Evolutionary conservation across 805 yeast genomes (phyloP), one percentile per base, ranked within the genome.

Genomic region (Nakazawaea anatomiae): DNA sequence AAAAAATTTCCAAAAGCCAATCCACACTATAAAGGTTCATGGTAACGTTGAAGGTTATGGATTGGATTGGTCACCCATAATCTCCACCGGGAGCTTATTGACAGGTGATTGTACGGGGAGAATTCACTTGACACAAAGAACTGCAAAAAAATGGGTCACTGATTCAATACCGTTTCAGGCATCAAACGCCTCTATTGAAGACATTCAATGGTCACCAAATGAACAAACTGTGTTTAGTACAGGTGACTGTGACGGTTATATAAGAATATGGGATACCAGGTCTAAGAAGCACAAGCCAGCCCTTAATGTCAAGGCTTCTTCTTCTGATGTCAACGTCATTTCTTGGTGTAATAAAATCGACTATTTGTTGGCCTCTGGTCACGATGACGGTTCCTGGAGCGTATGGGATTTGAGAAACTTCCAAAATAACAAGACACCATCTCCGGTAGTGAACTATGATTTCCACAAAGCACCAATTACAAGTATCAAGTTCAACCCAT

Each of bases 11-110:
- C 89, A 86, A 64, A 80, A 83, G 65, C 96, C 98, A 18, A 63
- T 82, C 9, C 91, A 90, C 69, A 89, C 96, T 6, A 74, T 94
- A 53, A 80, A 80, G 61, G 76, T 71, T 56, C 99, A 94, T 65
- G 97, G 97, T 28, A 85, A 85, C 57, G 96, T 88, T n/a, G 99
- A 94, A 71, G 98, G 99, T 36, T 94, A 89, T 62, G 99, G 97
- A 12, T 67, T 94, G 43, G 99, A 92, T 68, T 94, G 99, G 99
- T 88, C 96, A 1, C 96, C 97, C 42, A 71, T 86, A 56, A 79
- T 83, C 54, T 77, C 76, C 57, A 80, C 89, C 3, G 98, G 98
- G 27, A 77, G 90, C 1, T 71, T 94, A 55, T 74, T 94, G 52
- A 80, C 95, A 4, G 99, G 99, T 60, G 99, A 94, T 66, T 74